phyloP scores from a whole-genome alignment of 805 yeast genomes.

The Metschnikowia lochheadii region DNA sequence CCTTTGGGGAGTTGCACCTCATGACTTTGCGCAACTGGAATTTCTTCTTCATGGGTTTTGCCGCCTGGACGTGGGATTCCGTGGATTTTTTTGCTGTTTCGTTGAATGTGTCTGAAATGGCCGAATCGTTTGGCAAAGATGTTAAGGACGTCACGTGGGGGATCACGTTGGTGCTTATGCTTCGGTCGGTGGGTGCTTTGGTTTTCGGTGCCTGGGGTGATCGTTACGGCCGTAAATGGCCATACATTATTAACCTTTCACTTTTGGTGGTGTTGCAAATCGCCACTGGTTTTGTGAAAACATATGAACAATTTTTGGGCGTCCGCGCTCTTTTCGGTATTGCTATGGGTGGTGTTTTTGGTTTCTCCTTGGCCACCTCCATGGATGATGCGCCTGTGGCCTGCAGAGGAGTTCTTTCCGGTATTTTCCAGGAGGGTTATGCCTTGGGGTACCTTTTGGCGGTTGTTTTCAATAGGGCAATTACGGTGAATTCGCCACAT shows the following conservation, averaged over 20 bases:
- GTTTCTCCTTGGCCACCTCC: slow-evolving; percentile 62
- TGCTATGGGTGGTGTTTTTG: slow-evolving; percentile 70
- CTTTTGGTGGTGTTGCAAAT: slow-evolving; percentile 52
- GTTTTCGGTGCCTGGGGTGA: slow-evolving; percentile 60
- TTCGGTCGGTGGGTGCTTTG: slow-evolving; percentile 62
- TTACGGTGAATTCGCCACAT: slow-evolving; percentile 43
- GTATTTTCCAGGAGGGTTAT: slow-evolving; percentile 77
- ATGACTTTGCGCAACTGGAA: slow-evolving; percentile 42
- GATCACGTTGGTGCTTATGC: slow-evolving; percentile 63
- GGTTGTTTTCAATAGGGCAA: slow-evolving; percentile 61
- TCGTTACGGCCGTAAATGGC: slow-evolving; percentile 58
- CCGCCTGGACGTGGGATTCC: slow-evolving; percentile 65
- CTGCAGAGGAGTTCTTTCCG: slow-evolving; percentile 58
- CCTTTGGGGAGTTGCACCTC: slow-evolving; percentile 33
- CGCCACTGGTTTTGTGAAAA: slow-evolving; percentile 59
- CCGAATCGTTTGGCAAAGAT: slow-evolving; percentile 39
- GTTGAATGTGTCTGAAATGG: slow-evolving; percentile 46
- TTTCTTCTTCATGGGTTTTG: slow-evolving; percentile 49
- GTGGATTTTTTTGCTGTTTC: slow-evolving; percentile 60
- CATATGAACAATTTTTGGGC: slow-evolving; percentile 54
- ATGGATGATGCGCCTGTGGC: slow-evolving; percentile 58
- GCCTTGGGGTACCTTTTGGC: slow-evolving; percentile 66
- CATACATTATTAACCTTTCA: slow-evolving; percentile 43
- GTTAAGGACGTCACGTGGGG: slow-evolving; percentile 65
- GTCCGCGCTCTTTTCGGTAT: slow-evolving; percentile 63